Percentiles rank a stretch among this genome's conserved stretches.
phyloP scores from a whole-genome alignment of 2,329 filamentous ascomycete genomes.

The Cytospora piceicola region DNA sequence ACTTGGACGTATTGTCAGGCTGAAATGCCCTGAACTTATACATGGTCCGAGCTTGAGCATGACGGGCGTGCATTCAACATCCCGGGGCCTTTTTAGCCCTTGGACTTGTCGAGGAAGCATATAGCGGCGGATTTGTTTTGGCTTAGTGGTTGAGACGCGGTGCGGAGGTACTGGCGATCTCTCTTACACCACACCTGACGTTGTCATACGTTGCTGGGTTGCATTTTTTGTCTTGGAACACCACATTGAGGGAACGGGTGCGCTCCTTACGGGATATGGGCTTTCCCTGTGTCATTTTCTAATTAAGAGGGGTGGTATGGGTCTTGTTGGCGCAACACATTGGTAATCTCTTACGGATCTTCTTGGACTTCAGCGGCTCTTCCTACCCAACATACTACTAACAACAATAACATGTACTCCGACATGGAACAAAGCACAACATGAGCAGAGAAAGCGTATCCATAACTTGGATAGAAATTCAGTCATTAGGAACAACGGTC shows the following conservation, averaged over 20 bases:
- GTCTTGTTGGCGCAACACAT: constrained; percentile 28
- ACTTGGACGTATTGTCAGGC: neutral
- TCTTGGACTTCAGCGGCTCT: constrained; percentile 18
- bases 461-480: constrained; percentile 30
- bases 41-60: neutral
- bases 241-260: constrained; percentile 8
- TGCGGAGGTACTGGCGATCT: constrained; percentile 2
- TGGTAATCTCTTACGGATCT: constrained; percentile 24
- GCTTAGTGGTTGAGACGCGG: neutral
- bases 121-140: neutral
- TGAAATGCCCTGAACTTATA: neutral
- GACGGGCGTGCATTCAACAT: neutral
- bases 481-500: constrained; percentile 23
- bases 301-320: constrained; percentile 24
- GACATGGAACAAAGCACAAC: constrained; percentile 16
- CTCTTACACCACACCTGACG: constrained; percentile 14
- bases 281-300: constrained; percentile 21
- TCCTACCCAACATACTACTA: constrained; percentile 5
- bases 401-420: constrained; percentile 23
- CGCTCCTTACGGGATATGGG: constrained; percentile 17
- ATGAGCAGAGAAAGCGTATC: constrained; percentile 27
- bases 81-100: neutral
- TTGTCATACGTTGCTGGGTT: constrained; percentile 21
- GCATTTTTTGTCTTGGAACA: constrained; percentile 18
- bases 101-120: constrained; percentile 2